Base-by-base conservation (phyloP, 192 early-diverging fungal genomes). In the Podila horticola region DNA sequence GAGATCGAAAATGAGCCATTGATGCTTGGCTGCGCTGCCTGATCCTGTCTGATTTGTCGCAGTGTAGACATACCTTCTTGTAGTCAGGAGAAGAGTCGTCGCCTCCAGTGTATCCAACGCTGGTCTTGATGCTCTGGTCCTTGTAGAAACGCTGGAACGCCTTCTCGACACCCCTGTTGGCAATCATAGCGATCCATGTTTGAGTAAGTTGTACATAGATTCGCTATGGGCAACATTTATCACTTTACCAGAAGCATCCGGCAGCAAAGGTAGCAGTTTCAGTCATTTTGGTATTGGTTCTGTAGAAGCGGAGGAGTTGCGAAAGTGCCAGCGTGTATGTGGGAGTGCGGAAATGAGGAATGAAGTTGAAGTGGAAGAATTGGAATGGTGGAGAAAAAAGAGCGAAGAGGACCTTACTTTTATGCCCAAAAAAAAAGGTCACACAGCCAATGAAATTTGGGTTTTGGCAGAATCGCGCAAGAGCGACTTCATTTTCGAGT, bases 161-260 rank as follows among this genome's bases (percentile, higher is more conserved):
- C 59, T 90, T 82, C 66, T 90, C 87, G 7, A 90, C 89, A 45
- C 89, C 89, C 89, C 89, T 90, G 50, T 57, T 9, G 29, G 30
- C 20, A 26, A 28, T 6, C 38, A 20, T 1, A 30, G 38, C 62
- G 30, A 60, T 65, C 52, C 13, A 31, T 26, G 41, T 7, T 29
- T 22, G 20, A 34, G 41, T 45, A 33, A 26, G 36, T 50, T 49
- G 57, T 36, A 17, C 59, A 4, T 34, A 58, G 13, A 4, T 8
- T 28, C 20, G 22, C 0, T 15, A 41, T n/a, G 3, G n/a, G 30
- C 20, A 28, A 45, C 24, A 15, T 9, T 29, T 51, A 17, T 51
- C 52, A 19, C 66, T 31, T 57, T 85, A 90, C 97, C 97, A 98
- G 84, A 98, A 98, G 85, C 97, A 98, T 52, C 97, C 97, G 9